A percentile compares a stretch with the other conserved stretches of the same genome.
phyloP scores from a whole-genome alignment of 148 eudicot genomes.

The Pharnaceum exiguum region DNA sequence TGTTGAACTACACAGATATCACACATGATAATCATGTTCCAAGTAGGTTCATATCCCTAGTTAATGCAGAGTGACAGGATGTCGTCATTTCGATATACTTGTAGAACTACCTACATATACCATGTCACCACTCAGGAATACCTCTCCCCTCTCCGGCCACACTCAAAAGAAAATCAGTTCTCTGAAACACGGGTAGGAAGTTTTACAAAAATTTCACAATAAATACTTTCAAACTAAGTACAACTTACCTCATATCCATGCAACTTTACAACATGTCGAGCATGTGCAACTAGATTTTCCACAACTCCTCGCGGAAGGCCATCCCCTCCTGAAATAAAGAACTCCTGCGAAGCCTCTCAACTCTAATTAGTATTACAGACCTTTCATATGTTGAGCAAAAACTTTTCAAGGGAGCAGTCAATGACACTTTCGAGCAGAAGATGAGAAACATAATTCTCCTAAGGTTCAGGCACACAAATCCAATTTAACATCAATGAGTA shows the following conservation, averaged over 20 bases:
- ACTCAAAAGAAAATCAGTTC: too few species aligned
- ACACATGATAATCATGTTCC: too few species aligned
- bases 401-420: not conserved
- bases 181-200: too few species aligned
- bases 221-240: not conserved
- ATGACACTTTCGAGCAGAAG: not conserved
- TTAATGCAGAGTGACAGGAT: too few species aligned
- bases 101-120: too few species aligned
- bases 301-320: constrained; percentile 99
- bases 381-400: not conserved
- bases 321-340: constrained; percentile 98
- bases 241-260: constrained; percentile 79
- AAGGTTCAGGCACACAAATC: not conserved
- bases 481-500: not conserved
- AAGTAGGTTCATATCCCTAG: too few species aligned
- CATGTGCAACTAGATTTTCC: constrained; percentile 78
- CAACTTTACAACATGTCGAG: constrained; percentile 72
- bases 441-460: not conserved
- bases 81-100: too few species aligned
- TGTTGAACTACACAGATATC: too few species aligned
- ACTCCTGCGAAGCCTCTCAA: constrained; percentile 46
- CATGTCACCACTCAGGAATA: too few species aligned
- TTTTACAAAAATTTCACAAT: too few species aligned
- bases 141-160: too few species aligned
- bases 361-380: not conserved